Percentiles rank a stretch among this genome's conserved stretches.
Evolutionary conservation across 2,329 filamentous ascomycete genomes (phyloP).

Genomic region (Thielaviopsis ethacetica): DNA sequence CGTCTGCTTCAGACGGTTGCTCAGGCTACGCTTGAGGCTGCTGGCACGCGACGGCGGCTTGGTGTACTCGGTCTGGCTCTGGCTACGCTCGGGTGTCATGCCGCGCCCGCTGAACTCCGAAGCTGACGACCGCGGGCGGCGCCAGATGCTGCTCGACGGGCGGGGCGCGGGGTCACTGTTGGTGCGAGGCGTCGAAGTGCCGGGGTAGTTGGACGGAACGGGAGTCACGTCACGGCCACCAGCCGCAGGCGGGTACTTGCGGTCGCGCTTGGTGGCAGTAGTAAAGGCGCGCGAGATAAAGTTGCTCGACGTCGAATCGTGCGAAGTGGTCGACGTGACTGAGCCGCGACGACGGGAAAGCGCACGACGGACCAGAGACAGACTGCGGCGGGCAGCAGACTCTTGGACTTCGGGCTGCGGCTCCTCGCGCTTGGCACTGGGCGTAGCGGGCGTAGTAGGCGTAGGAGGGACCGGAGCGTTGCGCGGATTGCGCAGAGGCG

Average conservation of each 20-base stretch:
- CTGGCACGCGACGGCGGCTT: constrained; percentile 21
- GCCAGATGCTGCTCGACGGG: constrained; percentile 3
- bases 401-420: background rate
- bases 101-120: constrained; percentile 18
- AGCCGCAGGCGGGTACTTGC: constrained; percentile 9
- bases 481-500: constrained; percentile 44
- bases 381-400: constrained; percentile 25
- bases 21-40: constrained; percentile 32
- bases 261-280: constrained; percentile 5
- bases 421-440: constrained; percentile 18
- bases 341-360: constrained; percentile 31
- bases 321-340: constrained; percentile 13
- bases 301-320: constrained; percentile 1
- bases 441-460: constrained; percentile 9
- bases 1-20: constrained; percentile 37
- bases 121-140: constrained; percentile 16
- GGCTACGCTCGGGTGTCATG: constrained; percentile 1
- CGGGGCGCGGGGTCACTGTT: constrained; percentile 9
- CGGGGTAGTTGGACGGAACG: constrained; percentile 3
- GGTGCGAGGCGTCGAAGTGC: background rate
- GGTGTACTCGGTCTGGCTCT: background rate
- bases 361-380: constrained; percentile 37
- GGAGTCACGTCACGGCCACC: constrained; percentile 10
- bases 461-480: constrained; percentile 37
- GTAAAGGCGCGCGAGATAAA: constrained; percentile 9